phyloP scores from a whole-genome alignment of 169 alveolate genomes.

The Toxoplasma gondii region DNA sequence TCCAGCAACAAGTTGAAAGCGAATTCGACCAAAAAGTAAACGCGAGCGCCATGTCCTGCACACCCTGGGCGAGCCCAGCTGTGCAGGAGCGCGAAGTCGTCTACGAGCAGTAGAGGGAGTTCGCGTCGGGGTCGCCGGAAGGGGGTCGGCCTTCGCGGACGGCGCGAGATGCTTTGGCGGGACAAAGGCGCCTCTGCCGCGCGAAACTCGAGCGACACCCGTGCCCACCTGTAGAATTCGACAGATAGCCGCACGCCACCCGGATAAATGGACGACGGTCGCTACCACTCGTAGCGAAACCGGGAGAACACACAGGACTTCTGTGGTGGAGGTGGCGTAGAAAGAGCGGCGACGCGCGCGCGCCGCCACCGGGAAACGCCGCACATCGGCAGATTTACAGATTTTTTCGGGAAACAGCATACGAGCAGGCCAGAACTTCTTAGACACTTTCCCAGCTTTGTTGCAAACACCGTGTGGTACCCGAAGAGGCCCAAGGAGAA shows the following conservation, averaged over 20 bases:
- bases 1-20: conserved; percentile 21
- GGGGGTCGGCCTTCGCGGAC: not conserved
- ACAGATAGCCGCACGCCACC: not conserved
- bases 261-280: not conserved
- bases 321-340: too few species aligned
- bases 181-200: not conserved
- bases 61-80: not conserved
- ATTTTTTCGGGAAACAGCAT: too few species aligned
- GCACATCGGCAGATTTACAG: too few species aligned
- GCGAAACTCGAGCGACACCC: not conserved
- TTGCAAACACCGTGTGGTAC: too few species aligned
- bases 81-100: conserved; percentile 20
- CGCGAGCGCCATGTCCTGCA: not conserved
- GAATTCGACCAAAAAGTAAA: not conserved
- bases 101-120: conserved; percentile 27
- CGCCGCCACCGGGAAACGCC: too few species aligned
- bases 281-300: too few species aligned
- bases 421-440: too few species aligned
- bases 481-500: too few species aligned
- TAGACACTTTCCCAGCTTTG: too few species aligned
- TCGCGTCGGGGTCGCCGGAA: not conserved
- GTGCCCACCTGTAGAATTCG: not conserved
- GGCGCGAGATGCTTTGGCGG: not conserved
- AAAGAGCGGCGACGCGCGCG: too few species aligned
- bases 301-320: too few species aligned